Evolutionary conservation across 164 flowering plant genomes (phyloP).

Genomic region (Houttuynia cordata): DNA sequence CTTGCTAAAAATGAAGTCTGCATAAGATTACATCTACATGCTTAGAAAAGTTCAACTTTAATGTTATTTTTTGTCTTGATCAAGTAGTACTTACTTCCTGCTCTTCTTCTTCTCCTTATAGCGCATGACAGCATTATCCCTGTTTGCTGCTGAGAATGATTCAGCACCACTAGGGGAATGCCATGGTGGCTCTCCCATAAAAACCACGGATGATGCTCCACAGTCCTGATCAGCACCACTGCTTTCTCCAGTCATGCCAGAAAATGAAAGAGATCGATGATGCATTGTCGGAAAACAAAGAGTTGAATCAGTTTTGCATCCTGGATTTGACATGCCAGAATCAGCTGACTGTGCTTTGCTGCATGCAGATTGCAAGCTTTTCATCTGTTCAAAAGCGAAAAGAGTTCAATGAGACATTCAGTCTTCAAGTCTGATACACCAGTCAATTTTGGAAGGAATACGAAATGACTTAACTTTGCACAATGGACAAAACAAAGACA

Average conservation of each 20-base stretch:
- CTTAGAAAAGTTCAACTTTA: too few relatives aligned
- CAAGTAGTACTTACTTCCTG: slow-evolving; percentile 40
- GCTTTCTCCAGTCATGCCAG: slow-evolving; percentile 55
- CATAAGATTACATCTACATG: too few relatives aligned
- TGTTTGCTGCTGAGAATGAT: slow-evolving; percentile 31
- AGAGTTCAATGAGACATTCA: neutral
- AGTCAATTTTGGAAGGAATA: neutral
- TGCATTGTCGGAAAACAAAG: slow-evolving; percentile 35
- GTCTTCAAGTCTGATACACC: neutral
- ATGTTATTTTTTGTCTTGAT: neutral
- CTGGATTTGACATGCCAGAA: slow-evolving; percentile 34
- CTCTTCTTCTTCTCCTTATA: slow-evolving; percentile 83
- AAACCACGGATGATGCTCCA: slow-evolving; percentile 54
- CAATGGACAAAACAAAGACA: too few relatives aligned
- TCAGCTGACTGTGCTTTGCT: slow-evolving; percentile 82
- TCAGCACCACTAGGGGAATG: slow-evolving; percentile 41
- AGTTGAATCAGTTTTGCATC: slow-evolving; percentile 62
- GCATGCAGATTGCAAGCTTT: slow-evolving; percentile 51
- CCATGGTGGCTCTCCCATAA: slow-evolving; percentile 78
- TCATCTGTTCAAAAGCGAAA: slow-evolving; percentile 20
- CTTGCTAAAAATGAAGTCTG: too few relatives aligned
- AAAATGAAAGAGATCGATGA: slow-evolving; percentile 42
- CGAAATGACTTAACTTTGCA: too few relatives aligned
- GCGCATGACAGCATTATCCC: slow-evolving; percentile 70
- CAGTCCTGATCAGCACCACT: slow-evolving; percentile 66